Evolutionary conservation across 176 grass and related monocot species (phyloP), one percentile per base, ranked within the genome.

Genomic region (Musa beccarii): DNA sequence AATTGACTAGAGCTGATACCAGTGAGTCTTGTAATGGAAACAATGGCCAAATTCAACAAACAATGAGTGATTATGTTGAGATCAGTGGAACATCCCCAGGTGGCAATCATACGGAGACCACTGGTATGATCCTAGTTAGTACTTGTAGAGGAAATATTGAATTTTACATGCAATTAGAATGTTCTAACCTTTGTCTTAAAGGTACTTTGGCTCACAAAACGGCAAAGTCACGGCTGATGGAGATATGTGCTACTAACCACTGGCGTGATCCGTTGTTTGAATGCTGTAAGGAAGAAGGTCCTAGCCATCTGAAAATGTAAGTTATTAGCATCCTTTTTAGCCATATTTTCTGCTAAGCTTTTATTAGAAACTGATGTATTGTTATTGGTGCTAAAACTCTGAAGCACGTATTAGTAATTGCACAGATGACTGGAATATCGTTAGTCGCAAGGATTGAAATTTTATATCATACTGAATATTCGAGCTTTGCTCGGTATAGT

Each of bases 271-370:
- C 94, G 70, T 75, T 71, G 65, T 93, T 97, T 23, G 63, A 87
- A 49, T 85, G 85, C 59, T 92, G 76, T 66, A 90, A 86, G 82
- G 86, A 84, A 22, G 94, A 97, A 83, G 94, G 94, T 9, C 77
- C 90, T 74, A 74, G 65, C 68, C 94, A 97, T 76, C 84, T 87
- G 71, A 81, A 66, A 61, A 84, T 79, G 94, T 97, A 93, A 85
- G 86, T 22, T 80, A 15, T 59, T 71, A 69, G 51, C 79, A 82
- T 69, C 73, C 9, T 73, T 50, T 89, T 67, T 23, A 59, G 73
- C 34, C 71, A 78, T 74, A 69, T 25, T 59, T 19, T 51, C 49
- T 51, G 14, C 15, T 51, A n/a, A 24, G 20, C 63, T 51, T 20
- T 21, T 51, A 2, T 26, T 51, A 51, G 16, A 8, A 10, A 50